Percentiles rank a stretch among this genome's conserved stretches.
phyloP scores from a whole-genome alignment of 2,329 filamentous ascomycete genomes.

The Huntiella abstrusa region DNA sequence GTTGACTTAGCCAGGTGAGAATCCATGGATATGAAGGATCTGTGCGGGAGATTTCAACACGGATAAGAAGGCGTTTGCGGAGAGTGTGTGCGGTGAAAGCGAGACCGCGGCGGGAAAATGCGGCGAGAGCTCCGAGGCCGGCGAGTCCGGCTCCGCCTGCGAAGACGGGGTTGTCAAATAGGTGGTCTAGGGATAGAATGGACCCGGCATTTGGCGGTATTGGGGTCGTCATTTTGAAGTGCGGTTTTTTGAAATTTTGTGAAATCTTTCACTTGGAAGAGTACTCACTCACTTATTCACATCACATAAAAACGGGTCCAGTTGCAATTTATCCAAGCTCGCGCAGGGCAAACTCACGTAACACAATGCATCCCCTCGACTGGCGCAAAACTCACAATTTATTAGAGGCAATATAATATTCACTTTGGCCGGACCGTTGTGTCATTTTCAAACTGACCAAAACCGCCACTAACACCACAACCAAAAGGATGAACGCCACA shows the following conservation, averaged over 20 bases:
- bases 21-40: constrained; percentile 92
- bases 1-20: constrained; percentile 79
- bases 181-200: constrained; percentile 16
- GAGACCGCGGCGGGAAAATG: constrained; percentile 61
- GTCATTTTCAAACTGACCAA: too few species aligned
- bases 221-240: background rate
- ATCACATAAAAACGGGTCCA: too few species aligned
- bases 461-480: too few species aligned
- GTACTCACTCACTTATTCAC: too few species aligned
- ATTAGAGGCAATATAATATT: too few species aligned
- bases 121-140: constrained; percentile 62
- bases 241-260: background rate
- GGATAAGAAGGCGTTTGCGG: constrained; percentile 72
- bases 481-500: too few species aligned
- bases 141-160: constrained; percentile 75
- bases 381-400: too few species aligned
- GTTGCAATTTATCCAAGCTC: too few species aligned
- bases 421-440: too few species aligned
- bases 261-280: too few species aligned
- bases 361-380: too few species aligned
- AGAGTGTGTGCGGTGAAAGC: constrained; percentile 55
- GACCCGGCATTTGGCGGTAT: constrained; percentile 1
- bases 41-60: constrained; percentile 86
- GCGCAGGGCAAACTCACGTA: too few species aligned
- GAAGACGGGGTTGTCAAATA: constrained; percentile 45